Evolutionary conservation across 768 basidiomycete species (phyloP).

Genomic region (Lentinula guzmanii): DNA sequence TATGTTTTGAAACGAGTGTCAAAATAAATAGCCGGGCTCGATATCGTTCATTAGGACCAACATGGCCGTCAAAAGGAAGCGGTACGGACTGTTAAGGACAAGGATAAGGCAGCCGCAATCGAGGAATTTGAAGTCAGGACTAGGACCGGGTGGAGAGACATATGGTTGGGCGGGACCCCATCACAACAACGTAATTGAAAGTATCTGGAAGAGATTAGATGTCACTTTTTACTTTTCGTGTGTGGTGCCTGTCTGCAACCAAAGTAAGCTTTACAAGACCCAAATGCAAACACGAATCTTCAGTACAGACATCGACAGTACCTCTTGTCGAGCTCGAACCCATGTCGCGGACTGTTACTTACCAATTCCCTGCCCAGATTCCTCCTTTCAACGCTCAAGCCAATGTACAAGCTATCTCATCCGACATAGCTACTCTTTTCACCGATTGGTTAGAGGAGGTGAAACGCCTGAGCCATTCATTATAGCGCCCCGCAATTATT

Average conservation of each 20-base stretch:
- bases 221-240: background rate
- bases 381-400: conserved; percentile 79
- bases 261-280: background rate
- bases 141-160: background rate
- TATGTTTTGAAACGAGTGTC: background rate
- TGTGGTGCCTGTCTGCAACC: background rate
- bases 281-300: background rate
- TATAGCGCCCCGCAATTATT: too few species aligned
- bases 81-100: background rate
- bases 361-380: conserved; percentile 35
- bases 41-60: background rate
- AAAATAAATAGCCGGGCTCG: background rate
- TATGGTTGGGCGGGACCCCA: background rate
- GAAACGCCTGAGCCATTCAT: conserved; percentile 21
- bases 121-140: background rate
- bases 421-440: conserved; percentile 77
- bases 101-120: background rate
- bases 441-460: conserved; percentile 77
- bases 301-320: too few species aligned
- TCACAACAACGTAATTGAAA: background rate
- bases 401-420: conserved; percentile 74
- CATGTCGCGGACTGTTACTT: background rate
- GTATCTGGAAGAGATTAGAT: background rate
- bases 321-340: too few species aligned
- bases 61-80: background rate